Evolutionary conservation across 257 asterid genomes (phyloP).

Genomic region (Primulina eburnea): DNA sequence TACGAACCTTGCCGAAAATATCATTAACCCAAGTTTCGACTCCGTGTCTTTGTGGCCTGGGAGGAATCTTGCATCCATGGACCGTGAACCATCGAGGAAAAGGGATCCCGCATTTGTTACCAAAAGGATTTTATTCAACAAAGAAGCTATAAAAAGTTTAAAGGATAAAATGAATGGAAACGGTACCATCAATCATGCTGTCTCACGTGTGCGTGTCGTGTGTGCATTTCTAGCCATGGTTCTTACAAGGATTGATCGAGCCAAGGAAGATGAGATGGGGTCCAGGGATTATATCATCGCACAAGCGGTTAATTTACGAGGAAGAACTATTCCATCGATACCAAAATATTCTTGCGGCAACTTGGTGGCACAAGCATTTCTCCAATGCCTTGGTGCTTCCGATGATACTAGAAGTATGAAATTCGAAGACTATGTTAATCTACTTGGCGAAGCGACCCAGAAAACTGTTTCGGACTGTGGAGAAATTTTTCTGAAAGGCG

Average conservation of each 20-base stretch:
- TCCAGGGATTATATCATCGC: slow-evolving; percentile 2
- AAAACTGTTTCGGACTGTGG: slow-evolving; percentile 7
- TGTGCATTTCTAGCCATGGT: slow-evolving; percentile 24
- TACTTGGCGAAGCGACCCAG: neutral
- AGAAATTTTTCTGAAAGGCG: neutral
- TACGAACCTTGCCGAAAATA: neutral
- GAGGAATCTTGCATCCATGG: slow-evolving; percentile 6
- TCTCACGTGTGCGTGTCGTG: slow-evolving; percentile 24
- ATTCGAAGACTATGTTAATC: slow-evolving; percentile 4
- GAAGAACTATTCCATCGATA: slow-evolving; percentile 19
- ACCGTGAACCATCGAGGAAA: neutral
- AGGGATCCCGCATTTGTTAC: slow-evolving; percentile 15
- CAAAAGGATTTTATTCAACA: slow-evolving; percentile 23
- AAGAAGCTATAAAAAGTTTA: slow-evolving; percentile 16
- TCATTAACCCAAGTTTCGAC: slow-evolving; percentile 20
- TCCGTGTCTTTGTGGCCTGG: slow-evolving; percentile 26
- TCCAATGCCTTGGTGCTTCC: neutral
- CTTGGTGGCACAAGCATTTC: slow-evolving; percentile 6
- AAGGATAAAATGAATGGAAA: neutral
- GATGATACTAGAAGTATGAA: neutral
- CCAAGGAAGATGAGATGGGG: neutral
- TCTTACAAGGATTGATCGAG: slow-evolving; percentile 8
- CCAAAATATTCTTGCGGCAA: slow-evolving; percentile 31
- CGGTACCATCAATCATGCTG: neutral
- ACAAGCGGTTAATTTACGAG: slow-evolving; percentile 25